Evolutionary conservation across 441 rosid species (phyloP).

Genomic region (Lepidium campestre): DNA sequence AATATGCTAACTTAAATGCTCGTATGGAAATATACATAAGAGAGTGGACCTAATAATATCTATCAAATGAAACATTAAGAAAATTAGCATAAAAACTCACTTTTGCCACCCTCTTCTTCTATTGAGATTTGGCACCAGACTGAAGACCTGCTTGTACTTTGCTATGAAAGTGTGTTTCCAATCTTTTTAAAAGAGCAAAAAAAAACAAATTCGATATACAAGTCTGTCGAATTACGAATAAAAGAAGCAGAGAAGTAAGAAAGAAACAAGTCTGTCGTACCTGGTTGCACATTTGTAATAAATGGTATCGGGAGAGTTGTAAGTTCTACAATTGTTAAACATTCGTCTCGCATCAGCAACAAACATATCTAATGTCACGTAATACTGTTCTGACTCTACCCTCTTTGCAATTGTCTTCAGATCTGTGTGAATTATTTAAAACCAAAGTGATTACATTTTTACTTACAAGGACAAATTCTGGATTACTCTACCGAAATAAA

Average conservation of each 20-base stretch:
- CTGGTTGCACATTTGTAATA: conserved; percentile 86
- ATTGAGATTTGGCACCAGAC: conserved; percentile 55
- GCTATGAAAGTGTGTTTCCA: conserved; percentile 70
- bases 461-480: neutral
- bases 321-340: conserved; percentile 84
- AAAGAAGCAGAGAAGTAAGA: neutral
- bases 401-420: conserved; percentile 84
- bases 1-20: neutral
- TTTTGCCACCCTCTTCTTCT: conserved; percentile 22
- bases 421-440: conserved; percentile 65
- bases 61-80: too few relatives aligned
- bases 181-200: conserved; percentile 33
- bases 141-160: conserved; percentile 83
- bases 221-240: neutral
- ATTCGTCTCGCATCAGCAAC: conserved; percentile 88
- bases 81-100: neutral
- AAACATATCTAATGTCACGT: conserved; percentile 95
- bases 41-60: neutral
- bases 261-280: conserved; percentile 22
- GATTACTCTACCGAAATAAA: neutral
- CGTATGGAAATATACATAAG: neutral
- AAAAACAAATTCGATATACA: neutral
- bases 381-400: conserved; percentile 91
- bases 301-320: conserved; percentile 89
- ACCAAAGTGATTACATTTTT: neutral